phyloP scores from a whole-genome alignment of 345 rosid genomes.

The Fremontodendron californicum region DNA sequence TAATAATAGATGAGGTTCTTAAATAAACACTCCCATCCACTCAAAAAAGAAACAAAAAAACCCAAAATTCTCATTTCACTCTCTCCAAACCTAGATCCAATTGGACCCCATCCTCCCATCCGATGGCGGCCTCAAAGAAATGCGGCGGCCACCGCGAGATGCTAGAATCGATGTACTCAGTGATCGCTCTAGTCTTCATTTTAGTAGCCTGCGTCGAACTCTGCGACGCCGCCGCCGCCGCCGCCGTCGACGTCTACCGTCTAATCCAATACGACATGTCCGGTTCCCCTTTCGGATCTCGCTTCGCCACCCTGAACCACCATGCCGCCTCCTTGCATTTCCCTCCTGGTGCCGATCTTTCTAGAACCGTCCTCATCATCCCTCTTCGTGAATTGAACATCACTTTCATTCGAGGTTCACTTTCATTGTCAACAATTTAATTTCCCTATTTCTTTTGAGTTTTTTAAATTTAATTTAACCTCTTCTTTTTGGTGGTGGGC shows the following conservation, averaged over 20 bases:
- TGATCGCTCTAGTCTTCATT: constrained; percentile 59
- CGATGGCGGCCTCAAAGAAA: background rate
- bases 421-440: background rate
- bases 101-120: too few relatives aligned
- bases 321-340: constrained; percentile 82
- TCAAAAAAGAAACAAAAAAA: background rate
- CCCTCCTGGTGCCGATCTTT: constrained; percentile 75
- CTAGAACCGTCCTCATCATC: constrained; percentile 77
- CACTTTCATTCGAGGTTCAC: constrained; percentile 56
- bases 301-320: constrained; percentile 78
- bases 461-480: background rate
- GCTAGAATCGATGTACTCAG: constrained; percentile 64
- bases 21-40: too few relatives aligned
- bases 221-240: constrained; percentile 89
- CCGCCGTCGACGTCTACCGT: constrained; percentile 95
- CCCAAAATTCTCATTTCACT: background rate
- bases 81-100: constrained; percentile 52
- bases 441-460: background rate
- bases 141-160: constrained; percentile 27
- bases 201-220: constrained; percentile 89
- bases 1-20: too few relatives aligned
- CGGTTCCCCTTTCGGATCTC: constrained; percentile 87
- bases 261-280: constrained; percentile 92
- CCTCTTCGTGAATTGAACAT: constrained; percentile 72
- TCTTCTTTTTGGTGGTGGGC: constrained; percentile 17